Percentiles rank a stretch among this genome's conserved stretches.
phyloP scores from a whole-genome alignment of 2,329 filamentous ascomycete species.

The Arthrocladium fulminans region DNA sequence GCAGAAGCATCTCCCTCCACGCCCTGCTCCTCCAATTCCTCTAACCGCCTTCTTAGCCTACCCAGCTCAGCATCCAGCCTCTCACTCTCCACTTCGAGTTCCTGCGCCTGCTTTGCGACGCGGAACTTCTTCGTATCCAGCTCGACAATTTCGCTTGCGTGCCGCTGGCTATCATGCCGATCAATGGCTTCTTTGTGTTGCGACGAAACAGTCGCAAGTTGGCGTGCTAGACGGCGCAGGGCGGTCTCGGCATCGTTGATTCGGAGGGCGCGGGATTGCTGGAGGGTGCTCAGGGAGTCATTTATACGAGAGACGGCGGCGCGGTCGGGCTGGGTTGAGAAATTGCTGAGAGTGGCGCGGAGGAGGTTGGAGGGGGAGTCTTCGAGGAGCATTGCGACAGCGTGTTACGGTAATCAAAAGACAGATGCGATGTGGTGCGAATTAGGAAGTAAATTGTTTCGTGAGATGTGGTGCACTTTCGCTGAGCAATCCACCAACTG shows the following conservation, averaged over 20 bases:
- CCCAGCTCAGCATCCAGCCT: constrained; percentile 70
- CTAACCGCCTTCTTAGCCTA: constrained; percentile 63
- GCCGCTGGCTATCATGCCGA: constrained; percentile 62
- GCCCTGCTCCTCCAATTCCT: constrained; percentile 78
- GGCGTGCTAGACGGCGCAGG: constrained; percentile 64
- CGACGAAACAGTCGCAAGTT: constrained; percentile 62
- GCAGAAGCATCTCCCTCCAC: constrained; percentile 59
- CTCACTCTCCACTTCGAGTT: constrained; percentile 91
- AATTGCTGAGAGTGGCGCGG: constrained; percentile 82
- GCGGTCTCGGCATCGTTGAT: constrained; percentile 60
- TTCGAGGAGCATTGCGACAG: constrained; percentile 74
- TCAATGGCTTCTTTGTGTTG: constrained; percentile 70
- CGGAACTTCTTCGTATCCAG: constrained; percentile 93
- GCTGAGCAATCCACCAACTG: too few relatives aligned
- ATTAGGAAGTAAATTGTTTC: not conserved
- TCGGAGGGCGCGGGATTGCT: constrained; percentile 71
- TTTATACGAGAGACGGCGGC: constrained; percentile 71
- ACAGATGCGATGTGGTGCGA: not conserved
- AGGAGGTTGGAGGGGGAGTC: constrained; percentile 91
- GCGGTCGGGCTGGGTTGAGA: constrained; percentile 88
- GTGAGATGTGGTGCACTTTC: not conserved
- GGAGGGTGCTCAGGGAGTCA: constrained; percentile 74
- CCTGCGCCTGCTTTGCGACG: constrained; percentile 79
- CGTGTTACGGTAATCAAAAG: not conserved
- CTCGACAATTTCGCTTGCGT: constrained; percentile 74